Conservation (phyloP, 805 yeast species). For the Tetrapisispora nanseiensis region DNA sequence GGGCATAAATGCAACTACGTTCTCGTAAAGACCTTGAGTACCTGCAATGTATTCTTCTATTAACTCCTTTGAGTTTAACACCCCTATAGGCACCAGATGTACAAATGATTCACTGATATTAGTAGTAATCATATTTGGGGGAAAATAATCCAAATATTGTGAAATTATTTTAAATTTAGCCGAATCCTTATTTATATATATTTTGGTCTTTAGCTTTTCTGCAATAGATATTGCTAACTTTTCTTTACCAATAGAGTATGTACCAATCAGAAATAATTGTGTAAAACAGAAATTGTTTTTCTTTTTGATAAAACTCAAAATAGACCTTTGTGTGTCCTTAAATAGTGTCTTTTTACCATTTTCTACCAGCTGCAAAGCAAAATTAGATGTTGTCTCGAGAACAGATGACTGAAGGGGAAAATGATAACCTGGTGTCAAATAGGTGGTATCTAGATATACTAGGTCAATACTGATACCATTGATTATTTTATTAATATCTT, state of each 20-base stretch:
- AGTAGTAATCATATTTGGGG: constrained; percentile 35
- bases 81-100: constrained; percentile 65
- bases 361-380: constrained; percentile 35
- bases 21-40: constrained; percentile 9
- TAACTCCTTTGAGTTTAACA: constrained; percentile 33
- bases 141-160: constrained; percentile 39
- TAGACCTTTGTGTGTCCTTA: constrained; percentile 23
- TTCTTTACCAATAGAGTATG: constrained; percentile 91
- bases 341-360: constrained; percentile 19
- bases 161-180: constrained; percentile 35
- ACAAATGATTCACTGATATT: constrained; percentile 43
- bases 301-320: constrained; percentile 13
- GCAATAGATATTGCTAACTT: constrained; percentile 64
- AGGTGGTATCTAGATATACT: constrained; percentile 85
- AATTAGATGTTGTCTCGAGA: constrained; percentile 46
- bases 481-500: constrained; percentile 8
- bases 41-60: constrained; percentile 22
- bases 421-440: constrained; percentile 59
- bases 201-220: constrained; percentile 39
- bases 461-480: constrained; percentile 35
- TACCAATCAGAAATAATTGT: constrained; percentile 49
- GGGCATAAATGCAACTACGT: constrained; percentile 65
- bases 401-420: constrained; percentile 75
- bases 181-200: constrained; percentile 33
- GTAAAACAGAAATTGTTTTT: constrained; percentile 2